These are phyloP conservation scores for Cryptomeria japonica DNA, from an alignment of 75 land plant genomes.

Conservation along the genomic window DNA sequence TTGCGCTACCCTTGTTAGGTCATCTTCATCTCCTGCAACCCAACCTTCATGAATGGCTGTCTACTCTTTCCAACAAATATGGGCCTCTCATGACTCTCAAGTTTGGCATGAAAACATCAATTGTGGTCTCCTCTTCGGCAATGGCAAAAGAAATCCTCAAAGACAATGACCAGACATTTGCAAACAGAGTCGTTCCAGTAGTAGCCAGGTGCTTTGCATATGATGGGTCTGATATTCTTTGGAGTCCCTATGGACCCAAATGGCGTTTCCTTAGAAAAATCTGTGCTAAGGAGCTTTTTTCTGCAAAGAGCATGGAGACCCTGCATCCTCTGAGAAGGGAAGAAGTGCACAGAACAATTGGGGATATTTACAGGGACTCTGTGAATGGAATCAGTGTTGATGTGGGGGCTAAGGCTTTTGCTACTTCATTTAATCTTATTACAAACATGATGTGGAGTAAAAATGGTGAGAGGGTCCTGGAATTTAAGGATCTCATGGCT, in stretches of 20 bases:
- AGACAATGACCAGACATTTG: neutral
- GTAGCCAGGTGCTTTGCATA: neutral
- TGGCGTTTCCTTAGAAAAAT: neutral
- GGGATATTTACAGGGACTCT: neutral
- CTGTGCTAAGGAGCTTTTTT: neutral
- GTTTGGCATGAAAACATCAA: neutral
- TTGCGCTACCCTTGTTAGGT: neutral
- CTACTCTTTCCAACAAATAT: neutral
- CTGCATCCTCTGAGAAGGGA: neutral
- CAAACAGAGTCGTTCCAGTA: neutral
- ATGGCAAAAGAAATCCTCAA: slow-evolving; percentile 1
- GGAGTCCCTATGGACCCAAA: neutral
- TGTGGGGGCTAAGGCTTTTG: neutral
- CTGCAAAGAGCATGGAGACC: neutral
- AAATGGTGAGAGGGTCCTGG: slow-evolving; percentile 4
- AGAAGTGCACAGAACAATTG: neutral
- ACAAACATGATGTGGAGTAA: neutral
- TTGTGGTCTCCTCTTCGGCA: neutral
- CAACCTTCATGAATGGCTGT: neutral
- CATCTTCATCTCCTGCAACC: neutral
- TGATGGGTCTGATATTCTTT: neutral
- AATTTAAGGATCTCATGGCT: slow-evolving; percentile 20
- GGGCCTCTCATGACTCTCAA: neutral
- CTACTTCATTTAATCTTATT: neutral
- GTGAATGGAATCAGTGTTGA: neutral